These are phyloP conservation scores for Adenanthera pavonina DNA, from an alignment of 306 rosid genomes.

Conservation along the genomic window DNA sequence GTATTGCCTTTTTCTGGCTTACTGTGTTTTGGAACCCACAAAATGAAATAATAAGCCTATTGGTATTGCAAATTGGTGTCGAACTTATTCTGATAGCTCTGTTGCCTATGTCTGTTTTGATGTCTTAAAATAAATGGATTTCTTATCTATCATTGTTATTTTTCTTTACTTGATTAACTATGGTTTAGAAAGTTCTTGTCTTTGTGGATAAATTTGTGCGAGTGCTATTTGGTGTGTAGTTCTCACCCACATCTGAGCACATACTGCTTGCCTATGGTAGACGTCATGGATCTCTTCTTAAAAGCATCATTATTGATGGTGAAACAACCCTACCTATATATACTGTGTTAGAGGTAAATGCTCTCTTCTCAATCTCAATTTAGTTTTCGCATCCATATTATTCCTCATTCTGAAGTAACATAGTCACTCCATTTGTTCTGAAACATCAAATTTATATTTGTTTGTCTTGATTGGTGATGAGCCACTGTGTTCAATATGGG, in stretches of 20 bases:
- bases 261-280: conserved; percentile 75
- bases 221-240: conserved; percentile 48
- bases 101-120: not conserved
- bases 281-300: conserved; percentile 63
- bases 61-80: not conserved
- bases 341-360: conserved; percentile 90
- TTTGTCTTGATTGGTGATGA: conserved; percentile 29
- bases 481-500: conserved; percentile 20
- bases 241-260: conserved; percentile 66
- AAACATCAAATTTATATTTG: conserved; percentile 23
- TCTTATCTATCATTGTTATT: not conserved
- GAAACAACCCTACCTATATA: conserved; percentile 94
- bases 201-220: conserved; percentile 36
- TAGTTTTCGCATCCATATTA: conserved; percentile 24
- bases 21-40: not conserved
- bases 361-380: conserved; percentile 27
- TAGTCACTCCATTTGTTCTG: not conserved
- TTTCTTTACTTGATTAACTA: conserved; percentile 10
- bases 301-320: conserved; percentile 90
- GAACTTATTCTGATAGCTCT: conserved; percentile 11
- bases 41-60: conserved; percentile 6
- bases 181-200: conserved; percentile 14
- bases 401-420: conserved; percentile 26
- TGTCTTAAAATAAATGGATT: not conserved
- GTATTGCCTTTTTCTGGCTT: conserved; percentile 1